Conservation (phyloP, 164 flowering plant species). For the Berberis vulgaris region DNA sequence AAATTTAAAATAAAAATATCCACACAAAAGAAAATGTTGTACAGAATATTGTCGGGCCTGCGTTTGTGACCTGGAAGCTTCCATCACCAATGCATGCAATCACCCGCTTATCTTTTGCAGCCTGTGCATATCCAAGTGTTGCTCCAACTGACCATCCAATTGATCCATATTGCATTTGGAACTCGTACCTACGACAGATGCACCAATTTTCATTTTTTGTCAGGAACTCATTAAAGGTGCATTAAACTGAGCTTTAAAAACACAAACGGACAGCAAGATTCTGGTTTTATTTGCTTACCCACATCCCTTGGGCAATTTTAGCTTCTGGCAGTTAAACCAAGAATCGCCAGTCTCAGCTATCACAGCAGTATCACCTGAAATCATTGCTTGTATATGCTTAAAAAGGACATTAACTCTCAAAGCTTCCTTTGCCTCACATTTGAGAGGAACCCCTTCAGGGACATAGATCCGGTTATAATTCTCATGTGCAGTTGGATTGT, state of each 20-base stretch:
- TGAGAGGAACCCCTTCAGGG: slow-evolving; percentile 54
- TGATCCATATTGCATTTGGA: slow-evolving; percentile 1
- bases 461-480: slow-evolving; percentile 61
- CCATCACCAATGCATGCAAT: slow-evolving; percentile 74
- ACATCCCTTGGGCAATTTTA: slow-evolving; percentile 25
- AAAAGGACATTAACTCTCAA: slow-evolving; percentile 60
- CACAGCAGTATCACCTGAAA: no score
- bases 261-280: no score
- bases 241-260: no score
- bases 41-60: background rate
- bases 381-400: no score
- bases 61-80: background rate
- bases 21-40: background rate
- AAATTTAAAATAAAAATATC: background rate
- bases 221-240: no score
- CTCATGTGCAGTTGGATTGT: slow-evolving; percentile 51
- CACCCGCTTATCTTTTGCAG: slow-evolving; percentile 61
- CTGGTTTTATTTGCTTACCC: slow-evolving; percentile 39
- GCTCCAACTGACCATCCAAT: slow-evolving; percentile 4
- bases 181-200: background rate
- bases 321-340: no score
- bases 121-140: slow-evolving; percentile 24
- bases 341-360: no score
- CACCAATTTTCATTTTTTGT: no score
- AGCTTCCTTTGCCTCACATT: slow-evolving; percentile 41